phyloP scores from a whole-genome alignment of 257 asterid species.

The Lavandula angustifolia region DNA sequence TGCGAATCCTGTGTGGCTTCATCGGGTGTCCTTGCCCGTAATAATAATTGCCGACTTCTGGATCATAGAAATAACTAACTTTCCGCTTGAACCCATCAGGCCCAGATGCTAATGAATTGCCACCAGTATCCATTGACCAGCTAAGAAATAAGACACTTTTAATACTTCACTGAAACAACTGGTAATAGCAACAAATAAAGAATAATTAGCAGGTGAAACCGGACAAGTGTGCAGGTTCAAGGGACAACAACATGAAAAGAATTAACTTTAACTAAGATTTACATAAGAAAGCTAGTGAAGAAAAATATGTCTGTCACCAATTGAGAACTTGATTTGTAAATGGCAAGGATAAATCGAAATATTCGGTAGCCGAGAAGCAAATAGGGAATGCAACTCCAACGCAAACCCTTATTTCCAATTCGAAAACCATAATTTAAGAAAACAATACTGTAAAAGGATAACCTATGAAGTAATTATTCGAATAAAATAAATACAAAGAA shows the following conservation, averaged over 20 bases:
- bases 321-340: neutral
- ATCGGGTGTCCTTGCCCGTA: conserved; percentile 70
- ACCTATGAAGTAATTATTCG: neutral
- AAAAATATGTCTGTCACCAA: neutral
- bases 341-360: conserved; percentile 3
- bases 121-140: conserved; percentile 48
- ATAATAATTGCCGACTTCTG: conserved; percentile 63
- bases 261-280: neutral
- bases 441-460: conserved; percentile 2
- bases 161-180: conserved; percentile 6
- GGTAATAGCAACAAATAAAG: conserved; percentile 15
- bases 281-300: neutral
- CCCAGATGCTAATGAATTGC: conserved; percentile 55
- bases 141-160: neutral
- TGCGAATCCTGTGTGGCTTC: conserved; percentile 69
- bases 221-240: conserved; percentile 16
- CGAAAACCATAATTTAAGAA: conserved; percentile 10
- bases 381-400: conserved; percentile 10
- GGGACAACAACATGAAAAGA: neutral
- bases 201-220: conserved; percentile 10
- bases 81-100: conserved; percentile 66
- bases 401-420: neutral
- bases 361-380: neutral
- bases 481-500: too few species aligned
- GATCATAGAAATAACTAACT: conserved; percentile 63